A percentile compares a stretch with the other conserved stretches of the same genome.
phyloP scores from a whole-genome alignment of 1,284 basidiomycete species.

The Apiotrichum gracile region DNA sequence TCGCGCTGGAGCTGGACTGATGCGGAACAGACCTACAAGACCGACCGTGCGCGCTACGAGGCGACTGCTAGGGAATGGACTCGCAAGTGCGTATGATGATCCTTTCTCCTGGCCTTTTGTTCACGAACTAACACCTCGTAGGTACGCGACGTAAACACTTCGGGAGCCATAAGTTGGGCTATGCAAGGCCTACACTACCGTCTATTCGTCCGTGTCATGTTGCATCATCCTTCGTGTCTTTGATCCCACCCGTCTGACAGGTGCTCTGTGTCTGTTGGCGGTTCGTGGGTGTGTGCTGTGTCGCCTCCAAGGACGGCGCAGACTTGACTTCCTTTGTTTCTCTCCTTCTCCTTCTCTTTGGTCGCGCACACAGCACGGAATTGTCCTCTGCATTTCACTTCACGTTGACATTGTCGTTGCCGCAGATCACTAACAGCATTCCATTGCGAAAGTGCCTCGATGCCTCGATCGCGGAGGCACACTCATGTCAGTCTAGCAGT shows the following conservation, averaged over 20 bases:
- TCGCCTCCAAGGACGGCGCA: not conserved
- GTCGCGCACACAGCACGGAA: not conserved
- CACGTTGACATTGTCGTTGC: not conserved
- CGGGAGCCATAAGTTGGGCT: not conserved
- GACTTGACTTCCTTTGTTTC: too few species aligned
- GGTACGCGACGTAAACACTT: slow-evolving; percentile 28
- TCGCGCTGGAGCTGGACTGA: too few species aligned
- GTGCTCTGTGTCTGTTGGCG: not conserved
- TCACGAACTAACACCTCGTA: slow-evolving; percentile 5
- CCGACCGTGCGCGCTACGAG: slow-evolving; percentile 85
- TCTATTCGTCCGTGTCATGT: slow-evolving; percentile 4
- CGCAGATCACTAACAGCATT: not conserved
- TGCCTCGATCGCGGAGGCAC: too few species aligned
- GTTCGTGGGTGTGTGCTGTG: not conserved
- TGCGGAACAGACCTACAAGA: slow-evolving; percentile 76
- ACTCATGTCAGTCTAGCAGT: too few species aligned
- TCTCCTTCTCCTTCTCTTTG: too few species aligned
- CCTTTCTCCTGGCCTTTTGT: not conserved
- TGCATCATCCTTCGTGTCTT: slow-evolving; percentile 9
- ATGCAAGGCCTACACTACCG: slow-evolving; percentile 7
- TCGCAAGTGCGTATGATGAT: slow-evolving; percentile 62
- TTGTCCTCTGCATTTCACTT: not conserved
- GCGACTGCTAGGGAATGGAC: slow-evolving; percentile 95
- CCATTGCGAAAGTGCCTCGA: too few species aligned
- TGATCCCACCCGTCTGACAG: not conserved